Evolutionary conservation across 106 monocot species (phyloP).

Genomic region (Allium cepa): DNA sequence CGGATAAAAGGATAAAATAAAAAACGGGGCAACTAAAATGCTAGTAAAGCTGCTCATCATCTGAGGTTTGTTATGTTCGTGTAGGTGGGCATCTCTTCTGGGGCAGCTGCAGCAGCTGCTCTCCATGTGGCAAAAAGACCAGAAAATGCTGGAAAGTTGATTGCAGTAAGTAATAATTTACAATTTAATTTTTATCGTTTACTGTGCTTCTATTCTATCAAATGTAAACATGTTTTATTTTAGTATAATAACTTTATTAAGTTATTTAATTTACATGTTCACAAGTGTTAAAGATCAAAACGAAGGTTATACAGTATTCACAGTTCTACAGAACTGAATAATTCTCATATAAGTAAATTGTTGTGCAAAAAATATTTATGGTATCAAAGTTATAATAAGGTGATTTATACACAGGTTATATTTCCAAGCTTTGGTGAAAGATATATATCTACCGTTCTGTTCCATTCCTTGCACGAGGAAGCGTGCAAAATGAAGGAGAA

Average conservation of each 20-base stretch:
- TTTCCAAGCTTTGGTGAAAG: slow-evolving; percentile 96
- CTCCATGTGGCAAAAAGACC: slow-evolving; percentile 74
- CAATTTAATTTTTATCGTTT: neutral
- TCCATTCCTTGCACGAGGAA: slow-evolving; percentile 62
- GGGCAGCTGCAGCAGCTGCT: slow-evolving; percentile 90
- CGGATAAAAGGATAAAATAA: no score
- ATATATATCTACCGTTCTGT: slow-evolving; percentile 80
- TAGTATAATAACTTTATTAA: no score
- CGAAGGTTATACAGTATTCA: no score
- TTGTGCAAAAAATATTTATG: no score
- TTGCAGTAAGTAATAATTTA: slow-evolving; percentile 41
- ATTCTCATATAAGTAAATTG: no score
- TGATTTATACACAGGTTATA: slow-evolving; percentile 45
- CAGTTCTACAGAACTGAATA: no score
- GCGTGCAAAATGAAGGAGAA: slow-evolving; percentile 37
- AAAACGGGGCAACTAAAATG: no score
- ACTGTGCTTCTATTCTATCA: no score
- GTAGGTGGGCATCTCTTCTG: slow-evolving; percentile 96
- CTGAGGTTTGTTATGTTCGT: slow-evolving; percentile 1
- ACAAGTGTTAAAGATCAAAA: no score
- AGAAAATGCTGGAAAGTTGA: slow-evolving; percentile 94
- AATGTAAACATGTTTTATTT: no score
- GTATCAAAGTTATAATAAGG: no score
- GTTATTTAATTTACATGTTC: no score
- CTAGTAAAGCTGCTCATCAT: neutral